These are phyloP conservation scores for Aspergillus sparsus DNA, from an alignment of 495 filamentous ascomycete species.

Conservation along the genomic window DNA sequence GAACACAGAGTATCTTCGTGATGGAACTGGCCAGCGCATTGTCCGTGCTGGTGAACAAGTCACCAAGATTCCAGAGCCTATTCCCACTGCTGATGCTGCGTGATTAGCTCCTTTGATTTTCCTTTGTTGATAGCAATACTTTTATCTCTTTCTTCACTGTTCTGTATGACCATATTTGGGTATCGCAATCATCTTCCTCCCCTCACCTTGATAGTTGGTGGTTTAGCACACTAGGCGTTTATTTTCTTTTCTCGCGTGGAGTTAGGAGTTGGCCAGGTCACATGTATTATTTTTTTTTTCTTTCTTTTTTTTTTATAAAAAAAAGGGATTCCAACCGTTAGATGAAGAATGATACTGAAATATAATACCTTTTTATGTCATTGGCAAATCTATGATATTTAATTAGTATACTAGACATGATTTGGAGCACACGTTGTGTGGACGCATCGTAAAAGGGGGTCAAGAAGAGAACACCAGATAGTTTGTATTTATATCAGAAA, in stretches of 20 bases:
- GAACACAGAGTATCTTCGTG: conserved; percentile 72
- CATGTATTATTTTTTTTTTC: background rate
- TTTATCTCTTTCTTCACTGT: conserved; percentile 8
- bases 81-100: conserved; percentile 51
- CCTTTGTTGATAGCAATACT: conserved; percentile 14
- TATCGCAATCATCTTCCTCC: background rate
- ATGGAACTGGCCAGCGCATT: conserved; percentile 78
- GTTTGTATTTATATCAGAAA: too few relatives aligned
- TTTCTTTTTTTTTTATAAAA: conserved; percentile 14
- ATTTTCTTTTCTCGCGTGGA: conserved; percentile 7
- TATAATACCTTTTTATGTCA: background rate
- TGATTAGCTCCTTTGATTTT: conserved; percentile 21
- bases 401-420: too few relatives aligned
- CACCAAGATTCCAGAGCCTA: conserved; percentile 69
- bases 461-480: too few relatives aligned
- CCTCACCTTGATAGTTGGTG: conserved; percentile 6
- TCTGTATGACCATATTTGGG: background rate
- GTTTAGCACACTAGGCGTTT: conserved; percentile 28
- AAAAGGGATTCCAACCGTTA: conserved; percentile 2
- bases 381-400: too few relatives aligned
- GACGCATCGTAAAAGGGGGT: too few relatives aligned
- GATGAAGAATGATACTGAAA: conserved; percentile 11
- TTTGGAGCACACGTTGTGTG: too few relatives aligned
- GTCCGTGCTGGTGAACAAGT: conserved; percentile 88
- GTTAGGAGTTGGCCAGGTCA: conserved; percentile 13